Conservation (phyloP, 768 basidiomycete species). For the Boletus insuetus region DNA sequence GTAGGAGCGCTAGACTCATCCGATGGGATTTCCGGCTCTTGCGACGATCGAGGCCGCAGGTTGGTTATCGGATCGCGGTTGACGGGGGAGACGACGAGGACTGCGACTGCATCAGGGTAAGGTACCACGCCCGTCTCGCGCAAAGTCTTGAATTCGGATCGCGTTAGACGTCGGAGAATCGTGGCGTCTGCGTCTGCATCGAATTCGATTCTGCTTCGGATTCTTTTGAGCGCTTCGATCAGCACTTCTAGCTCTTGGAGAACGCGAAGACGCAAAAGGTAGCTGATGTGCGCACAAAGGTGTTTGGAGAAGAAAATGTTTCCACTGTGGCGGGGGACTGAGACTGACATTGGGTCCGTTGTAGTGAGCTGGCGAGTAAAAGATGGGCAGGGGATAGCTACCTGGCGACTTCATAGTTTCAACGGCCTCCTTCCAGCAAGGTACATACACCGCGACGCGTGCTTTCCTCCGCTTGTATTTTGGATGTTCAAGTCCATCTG, state of each 20-base stretch:
- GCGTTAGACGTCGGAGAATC: conserved; percentile 62
- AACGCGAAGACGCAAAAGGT: conserved; percentile 68
- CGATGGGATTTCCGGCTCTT: conserved; percentile 32
- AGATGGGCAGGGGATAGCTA: conserved; percentile 14
- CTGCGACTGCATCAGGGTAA: conserved; percentile 55
- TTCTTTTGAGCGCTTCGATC: conserved; percentile 26
- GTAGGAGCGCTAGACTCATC: conserved; percentile 3
- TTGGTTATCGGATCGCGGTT: conserved; percentile 52
- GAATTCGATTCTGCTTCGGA: not conserved
- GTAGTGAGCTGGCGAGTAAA: conserved; percentile 6
- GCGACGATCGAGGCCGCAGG: conserved; percentile 40
- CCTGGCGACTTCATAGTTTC: conserved; percentile 36
- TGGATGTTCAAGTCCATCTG: conserved; percentile 67
- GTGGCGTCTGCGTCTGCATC: conserved; percentile 27
- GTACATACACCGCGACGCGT: conserved; percentile 49
- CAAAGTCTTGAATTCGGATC: conserved; percentile 53
- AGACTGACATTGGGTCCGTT: conserved; percentile 4
- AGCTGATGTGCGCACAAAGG: conserved; percentile 54
- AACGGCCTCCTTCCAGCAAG: conserved; percentile 57
- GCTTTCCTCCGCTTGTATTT: conserved; percentile 50
- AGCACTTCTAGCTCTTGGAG: conserved; percentile 73
- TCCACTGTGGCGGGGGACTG: conserved; percentile 26
- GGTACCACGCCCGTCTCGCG: conserved; percentile 47
- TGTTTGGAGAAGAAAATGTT: conserved; percentile 39
- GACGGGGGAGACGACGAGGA: conserved; percentile 66